phyloP scores from a whole-genome alignment of 1,284 basidiomycete genomes.

The Puccinia triticina region DNA sequence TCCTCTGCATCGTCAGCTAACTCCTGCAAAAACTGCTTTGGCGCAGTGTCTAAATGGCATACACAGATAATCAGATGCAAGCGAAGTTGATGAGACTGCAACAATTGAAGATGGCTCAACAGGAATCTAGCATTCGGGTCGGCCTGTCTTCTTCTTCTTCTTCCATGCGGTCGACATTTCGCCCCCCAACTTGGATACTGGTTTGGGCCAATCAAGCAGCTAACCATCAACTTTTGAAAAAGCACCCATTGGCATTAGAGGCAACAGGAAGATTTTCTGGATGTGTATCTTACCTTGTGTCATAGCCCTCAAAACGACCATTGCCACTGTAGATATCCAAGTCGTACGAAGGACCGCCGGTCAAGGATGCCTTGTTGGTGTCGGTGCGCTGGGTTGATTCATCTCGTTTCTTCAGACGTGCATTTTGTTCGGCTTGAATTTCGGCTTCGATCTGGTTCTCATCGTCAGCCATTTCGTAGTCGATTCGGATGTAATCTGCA shows the following conservation, averaged over 20 bases:
- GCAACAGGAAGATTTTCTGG: background rate
- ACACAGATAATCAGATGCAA: slow-evolving; percentile 10
- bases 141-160: slow-evolving; percentile 54
- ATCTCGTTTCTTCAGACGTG: slow-evolving; percentile 23
- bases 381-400: slow-evolving; percentile 46
- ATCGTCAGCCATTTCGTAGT: slow-evolving; percentile 36
- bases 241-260: background rate
- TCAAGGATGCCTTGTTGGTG: slow-evolving; percentile 41
- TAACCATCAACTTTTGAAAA: background rate
- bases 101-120: slow-evolving; percentile 23
- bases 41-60: slow-evolving; percentile 69
- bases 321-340: slow-evolving; percentile 49
- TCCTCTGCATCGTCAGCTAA: slow-evolving; percentile 91
- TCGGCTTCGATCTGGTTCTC: slow-evolving; percentile 47
- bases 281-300: slow-evolving; percentile 36
- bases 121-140: slow-evolving; percentile 50
- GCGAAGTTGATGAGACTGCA: background rate
- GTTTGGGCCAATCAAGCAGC: background rate
- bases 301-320: slow-evolving; percentile 44
- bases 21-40: slow-evolving; percentile 91
- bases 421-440: slow-evolving; percentile 40
- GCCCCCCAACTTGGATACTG: slow-evolving; percentile 46
- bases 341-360: slow-evolving; percentile 50
- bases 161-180: slow-evolving; percentile 39
- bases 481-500: no score